Base-by-base conservation (phyloP, 2,329 filamentous ascomycete species). In the Pseudogymnoascus sp. region DNA sequence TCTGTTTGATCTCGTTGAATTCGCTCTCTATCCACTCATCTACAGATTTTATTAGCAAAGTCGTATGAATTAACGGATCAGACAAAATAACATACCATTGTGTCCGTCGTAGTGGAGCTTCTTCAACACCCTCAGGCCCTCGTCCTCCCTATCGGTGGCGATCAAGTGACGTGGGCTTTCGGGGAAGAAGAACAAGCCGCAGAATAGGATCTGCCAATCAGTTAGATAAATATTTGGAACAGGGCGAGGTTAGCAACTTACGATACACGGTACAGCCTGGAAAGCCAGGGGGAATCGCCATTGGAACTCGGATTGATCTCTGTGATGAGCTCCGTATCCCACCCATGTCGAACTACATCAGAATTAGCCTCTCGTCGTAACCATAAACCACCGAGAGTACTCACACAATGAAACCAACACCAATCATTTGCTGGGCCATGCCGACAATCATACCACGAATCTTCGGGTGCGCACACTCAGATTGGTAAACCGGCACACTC, bases 361-460 rank as follows among this genome's bases (percentile, higher is more conserved):
- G 10, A 18, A 33, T 56, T 56, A 56, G 50, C n/a, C n/a, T 79
- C 84, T 62, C 81, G 86, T 0, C 80, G 80, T 60, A 83, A 80
- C 83, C 83, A 86, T 50, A 7, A 56, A 56, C 50, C 28, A 31
- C 50, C n/a, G 18, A 12, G 16, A 18, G n/a, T 7, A 56, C 50
- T 56, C 8, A 83, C 16, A 80, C 77, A 4, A 86, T 75, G 44
- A 82, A 76, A 62, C 84, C 84, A 35, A 86, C 77, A 10, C 83
- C 84, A 23, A 86, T 70, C 83, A 87, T 86, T 69, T 86, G 85
- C 67, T 86, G 84, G 70, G 86, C 83, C 11, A 87, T 73, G 12
- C 80, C 78, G 12, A 83, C 86, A 33, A 87, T 77, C 66, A 80
- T 77, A 28, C 84, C 84, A 72, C 84, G 81, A 67, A 86, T 86